Evolutionary conservation across 1,139 yeast species (phyloP).

Genomic region (Lodderomyces pseudojiufengensis): DNA sequence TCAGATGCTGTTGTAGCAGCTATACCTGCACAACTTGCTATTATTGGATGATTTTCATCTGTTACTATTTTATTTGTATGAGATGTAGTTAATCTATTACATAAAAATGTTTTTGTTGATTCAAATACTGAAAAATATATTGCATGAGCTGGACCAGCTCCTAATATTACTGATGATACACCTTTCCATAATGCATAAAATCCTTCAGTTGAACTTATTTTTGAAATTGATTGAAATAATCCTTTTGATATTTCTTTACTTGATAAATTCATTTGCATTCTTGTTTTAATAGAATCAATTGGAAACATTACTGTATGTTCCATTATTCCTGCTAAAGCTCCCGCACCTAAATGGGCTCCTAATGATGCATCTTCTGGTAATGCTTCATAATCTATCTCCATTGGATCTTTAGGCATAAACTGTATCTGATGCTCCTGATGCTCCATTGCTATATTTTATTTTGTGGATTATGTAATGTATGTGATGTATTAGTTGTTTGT

Average conservation of each 20-base stretch:
- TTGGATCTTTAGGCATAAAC: conserved; percentile 22
- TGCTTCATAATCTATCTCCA: conserved; percentile 82
- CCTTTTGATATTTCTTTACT: conserved; percentile 35
- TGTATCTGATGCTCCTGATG: conserved; percentile 16
- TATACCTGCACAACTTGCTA: conserved; percentile 88
- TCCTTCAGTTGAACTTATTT: conserved; percentile 86
- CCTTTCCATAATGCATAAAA: conserved; percentile 92
- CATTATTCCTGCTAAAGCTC: conserved; percentile 98
- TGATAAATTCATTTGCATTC: conserved; percentile 78
- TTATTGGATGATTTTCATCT: conserved; percentile 70
- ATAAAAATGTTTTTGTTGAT: conserved; percentile 62
- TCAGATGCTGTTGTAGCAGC: conserved; percentile 91
- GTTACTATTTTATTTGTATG: conserved; percentile 43
- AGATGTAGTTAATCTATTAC: conserved; percentile 36
- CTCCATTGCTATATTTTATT: conserved; percentile 3
- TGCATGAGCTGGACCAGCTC: conserved; percentile 99
- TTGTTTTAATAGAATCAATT: conserved; percentile 87
- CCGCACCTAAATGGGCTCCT: conserved; percentile 79
- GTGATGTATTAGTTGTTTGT: too few species aligned
- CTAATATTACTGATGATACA: conserved; percentile 84
- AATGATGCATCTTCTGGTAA: conserved; percentile 86
- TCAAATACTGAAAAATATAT: conserved; percentile 96
- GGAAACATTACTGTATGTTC: conserved; percentile 98
- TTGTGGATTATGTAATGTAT: too few species aligned
- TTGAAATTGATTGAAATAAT: conserved; percentile 59